phyloP scores from a whole-genome alignment of 495 filamentous ascomycete species.

The Mycothermus thermophilus region DNA sequence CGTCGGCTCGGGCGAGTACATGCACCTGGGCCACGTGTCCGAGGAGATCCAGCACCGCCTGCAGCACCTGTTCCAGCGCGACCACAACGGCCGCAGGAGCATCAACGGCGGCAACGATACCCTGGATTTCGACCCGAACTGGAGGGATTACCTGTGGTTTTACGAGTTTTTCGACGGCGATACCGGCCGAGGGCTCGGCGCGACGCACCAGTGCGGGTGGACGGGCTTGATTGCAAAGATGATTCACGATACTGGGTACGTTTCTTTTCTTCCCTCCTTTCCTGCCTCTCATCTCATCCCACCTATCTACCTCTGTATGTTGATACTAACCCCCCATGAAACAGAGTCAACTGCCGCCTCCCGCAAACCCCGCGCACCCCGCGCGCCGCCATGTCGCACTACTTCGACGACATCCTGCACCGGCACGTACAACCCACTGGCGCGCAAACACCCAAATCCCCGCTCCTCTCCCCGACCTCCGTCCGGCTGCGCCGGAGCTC shows the following conservation, averaged over 20 bases:
- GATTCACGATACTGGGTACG: constrained; percentile 91
- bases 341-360: constrained; percentile 73
- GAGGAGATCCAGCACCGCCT: constrained; percentile 92
- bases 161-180: constrained; percentile 97
- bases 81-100: constrained; percentile 71
- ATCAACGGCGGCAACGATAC: constrained; percentile 70
- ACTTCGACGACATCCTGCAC: constrained; percentile 86
- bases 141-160: constrained; percentile 91
- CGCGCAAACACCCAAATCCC: constrained; percentile 22
- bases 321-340: constrained; percentile 9
- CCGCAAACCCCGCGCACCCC: constrained; percentile 88
- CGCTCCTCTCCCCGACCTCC: constrained; percentile 24
- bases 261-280: constrained; percentile 2
- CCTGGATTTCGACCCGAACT: constrained; percentile 80
- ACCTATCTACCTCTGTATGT: constrained; percentile 1
- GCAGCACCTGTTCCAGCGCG: constrained; percentile 76
- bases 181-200: constrained; percentile 73
- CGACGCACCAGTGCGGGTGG: constrained; percentile 94
- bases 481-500: constrained; percentile 61
- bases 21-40: constrained; percentile 93
- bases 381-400: constrained; percentile 66
- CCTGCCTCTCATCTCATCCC: neutral
- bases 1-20: constrained; percentile 81
- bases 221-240: constrained; percentile 92
- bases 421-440: constrained; percentile 20